Evolutionary conservation across 495 filamentous ascomycete genomes (phyloP).

Genomic region (Talaromyces stipitatus): DNA sequence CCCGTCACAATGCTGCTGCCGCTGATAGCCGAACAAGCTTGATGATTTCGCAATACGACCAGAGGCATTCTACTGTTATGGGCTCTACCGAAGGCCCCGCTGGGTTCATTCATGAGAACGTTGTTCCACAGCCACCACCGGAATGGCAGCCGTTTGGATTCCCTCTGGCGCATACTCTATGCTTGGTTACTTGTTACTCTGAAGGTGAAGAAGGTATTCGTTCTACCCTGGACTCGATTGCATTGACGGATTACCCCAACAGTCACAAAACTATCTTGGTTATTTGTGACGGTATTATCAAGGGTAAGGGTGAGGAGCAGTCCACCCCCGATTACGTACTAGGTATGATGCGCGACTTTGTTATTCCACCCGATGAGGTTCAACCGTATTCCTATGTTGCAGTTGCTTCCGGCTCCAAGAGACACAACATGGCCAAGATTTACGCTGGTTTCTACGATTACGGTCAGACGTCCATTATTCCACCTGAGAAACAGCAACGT

Average conservation of each 20-base stretch:
- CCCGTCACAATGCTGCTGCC: slow-evolving; percentile 25
- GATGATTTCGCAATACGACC: slow-evolving; percentile 28
- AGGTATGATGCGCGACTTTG: slow-evolving; percentile 90
- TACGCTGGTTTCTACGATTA: slow-evolving; percentile 99
- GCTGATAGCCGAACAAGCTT: slow-evolving; percentile 47
- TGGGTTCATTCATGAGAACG: slow-evolving; percentile 90
- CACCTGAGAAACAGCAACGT: slow-evolving; percentile 83
- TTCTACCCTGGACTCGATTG: slow-evolving; percentile 92
- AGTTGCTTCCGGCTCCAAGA: slow-evolving; percentile 89
- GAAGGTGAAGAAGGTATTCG: slow-evolving; percentile 90
- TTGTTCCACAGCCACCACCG: slow-evolving; percentile 94
- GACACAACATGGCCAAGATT: slow-evolving; percentile 99
- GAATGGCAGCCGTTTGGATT: slow-evolving; percentile 97
- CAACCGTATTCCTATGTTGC: slow-evolving; percentile 91
- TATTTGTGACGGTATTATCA: slow-evolving; percentile 96
- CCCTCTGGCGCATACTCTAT: slow-evolving; percentile 87
- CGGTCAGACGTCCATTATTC: slow-evolving; percentile 69
- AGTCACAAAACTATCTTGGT: slow-evolving; percentile 95
- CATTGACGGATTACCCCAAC: slow-evolving; percentile 97
- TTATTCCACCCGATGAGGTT: slow-evolving; percentile 70
- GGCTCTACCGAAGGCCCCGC: slow-evolving; percentile 73
- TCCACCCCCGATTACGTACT: slow-evolving; percentile 88
- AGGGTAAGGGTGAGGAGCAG: slow-evolving; percentile 81
- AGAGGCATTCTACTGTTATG: slow-evolving; percentile 44
- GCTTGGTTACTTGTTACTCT: slow-evolving; percentile 94